Percentiles rank a stretch among this genome's conserved stretches.
phyloP scores from a whole-genome alignment of 768 basidiomycete species.

The Mycena leptocephala region DNA sequence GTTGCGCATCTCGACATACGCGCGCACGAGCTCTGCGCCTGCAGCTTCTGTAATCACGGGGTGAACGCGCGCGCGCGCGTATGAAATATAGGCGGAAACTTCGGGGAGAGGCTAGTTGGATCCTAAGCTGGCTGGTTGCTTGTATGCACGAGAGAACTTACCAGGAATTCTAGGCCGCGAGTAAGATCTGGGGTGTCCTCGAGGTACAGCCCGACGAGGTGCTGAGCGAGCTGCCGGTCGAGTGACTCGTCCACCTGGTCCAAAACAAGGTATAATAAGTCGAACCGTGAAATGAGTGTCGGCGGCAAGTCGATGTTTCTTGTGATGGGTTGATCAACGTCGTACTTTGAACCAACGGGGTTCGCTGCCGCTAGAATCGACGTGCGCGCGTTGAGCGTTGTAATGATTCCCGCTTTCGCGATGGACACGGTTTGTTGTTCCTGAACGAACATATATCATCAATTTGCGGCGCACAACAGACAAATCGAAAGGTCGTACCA shows the following conservation, averaged over 20 bases:
- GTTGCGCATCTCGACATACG: constrained; percentile 96
- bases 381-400: constrained; percentile 97
- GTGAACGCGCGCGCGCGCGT: constrained; percentile 88
- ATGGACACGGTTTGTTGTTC: constrained; percentile 99
- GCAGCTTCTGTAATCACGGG: constrained; percentile 92
- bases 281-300: constrained; percentile 97
- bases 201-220: constrained; percentile 93
- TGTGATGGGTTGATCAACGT: constrained; percentile 92
- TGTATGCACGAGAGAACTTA: constrained; percentile 54
- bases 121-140: not conserved
- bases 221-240: constrained; percentile 92
- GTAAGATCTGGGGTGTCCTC: constrained; percentile 87
- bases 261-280: constrained; percentile 94
- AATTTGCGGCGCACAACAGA: not conserved
- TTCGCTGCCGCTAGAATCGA: constrained; percentile 98
- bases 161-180: constrained; percentile 80
- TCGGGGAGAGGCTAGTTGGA: constrained; percentile 84
- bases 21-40: constrained; percentile 84
- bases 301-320: constrained; percentile 98
- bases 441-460: constrained; percentile 56
- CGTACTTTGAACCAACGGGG: constrained; percentile 96
- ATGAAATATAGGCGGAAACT: constrained; percentile 95
- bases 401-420: constrained; percentile 99
- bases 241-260: constrained; percentile 93
- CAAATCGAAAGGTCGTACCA: constrained; percentile 68